Evolutionary conservation across 2,329 filamentous ascomycete species (phyloP).

Genomic region (Pestalotiopsis sp.): DNA sequence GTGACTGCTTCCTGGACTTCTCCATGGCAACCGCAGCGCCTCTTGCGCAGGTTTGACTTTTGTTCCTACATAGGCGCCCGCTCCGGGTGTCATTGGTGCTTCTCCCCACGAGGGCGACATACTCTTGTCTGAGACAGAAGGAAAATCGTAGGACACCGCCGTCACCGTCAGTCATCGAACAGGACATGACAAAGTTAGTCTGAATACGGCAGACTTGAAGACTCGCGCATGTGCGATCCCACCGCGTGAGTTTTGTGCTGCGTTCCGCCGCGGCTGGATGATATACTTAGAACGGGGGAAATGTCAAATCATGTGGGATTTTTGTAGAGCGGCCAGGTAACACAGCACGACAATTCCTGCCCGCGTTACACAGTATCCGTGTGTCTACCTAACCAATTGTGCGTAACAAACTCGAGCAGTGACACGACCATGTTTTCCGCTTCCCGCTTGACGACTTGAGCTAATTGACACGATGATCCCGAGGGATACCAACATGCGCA

Average conservation of each 20-base stretch:
- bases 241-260: not conserved
- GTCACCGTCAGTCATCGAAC: not conserved
- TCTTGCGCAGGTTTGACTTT: not conserved
- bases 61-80: not conserved
- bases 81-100: not conserved
- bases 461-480: not conserved
- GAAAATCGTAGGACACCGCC: not conserved
- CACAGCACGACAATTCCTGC: too few relatives aligned
- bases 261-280: not conserved
- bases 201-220: not conserved
- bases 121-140: not conserved
- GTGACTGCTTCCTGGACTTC: not conserved
- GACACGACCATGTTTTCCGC: too few relatives aligned
- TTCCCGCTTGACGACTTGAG: too few relatives aligned
- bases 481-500: not conserved
- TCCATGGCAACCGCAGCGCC: not conserved
- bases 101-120: not conserved
- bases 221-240: not conserved
- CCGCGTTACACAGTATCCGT: too few relatives aligned
- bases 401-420: too few relatives aligned
- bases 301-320: not conserved
- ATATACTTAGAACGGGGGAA: not conserved
- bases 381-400: too few relatives aligned
- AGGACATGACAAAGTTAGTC: not conserved
- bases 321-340: too few relatives aligned